Percentiles rank a stretch among this genome's conserved stretches.
Evolutionary conservation across 1,284 basidiomycete species (phyloP).

Genomic region (Irpex rosettiformis): DNA sequence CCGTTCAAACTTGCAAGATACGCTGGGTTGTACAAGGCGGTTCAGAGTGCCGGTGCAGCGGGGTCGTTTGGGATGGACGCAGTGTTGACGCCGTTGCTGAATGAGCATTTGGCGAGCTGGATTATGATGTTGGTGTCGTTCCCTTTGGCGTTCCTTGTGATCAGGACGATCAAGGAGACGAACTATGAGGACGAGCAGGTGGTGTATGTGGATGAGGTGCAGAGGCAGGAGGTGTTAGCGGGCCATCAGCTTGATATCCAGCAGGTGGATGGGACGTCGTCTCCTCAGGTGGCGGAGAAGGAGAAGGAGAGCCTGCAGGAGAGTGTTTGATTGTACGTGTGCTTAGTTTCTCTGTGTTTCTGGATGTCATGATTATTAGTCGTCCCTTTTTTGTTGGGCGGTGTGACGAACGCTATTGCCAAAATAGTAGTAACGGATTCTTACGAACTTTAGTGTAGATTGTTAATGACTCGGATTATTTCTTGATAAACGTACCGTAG

Average conservation of each 20-base stretch:
- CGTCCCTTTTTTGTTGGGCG: not conserved
- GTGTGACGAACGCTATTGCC: not conserved
- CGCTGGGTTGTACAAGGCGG: slow-evolving; percentile 38
- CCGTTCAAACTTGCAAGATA: slow-evolving; percentile 41
- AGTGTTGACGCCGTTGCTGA: slow-evolving; percentile 34
- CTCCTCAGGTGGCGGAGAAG: not conserved
- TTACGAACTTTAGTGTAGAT: not conserved
- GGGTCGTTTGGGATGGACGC: slow-evolving; percentile 49
- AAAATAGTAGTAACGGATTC: not conserved
- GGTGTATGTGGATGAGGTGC: slow-evolving; percentile 30
- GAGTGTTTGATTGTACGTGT: not conserved
- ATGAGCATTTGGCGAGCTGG: slow-evolving; percentile 38
- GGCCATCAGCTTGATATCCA: not conserved
- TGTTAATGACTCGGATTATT: not conserved
- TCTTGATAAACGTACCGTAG: not conserved
- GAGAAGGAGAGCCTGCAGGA: not conserved
- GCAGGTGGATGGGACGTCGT: not conserved
- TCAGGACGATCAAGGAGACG: slow-evolving; percentile 36
- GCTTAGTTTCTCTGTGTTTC: not conserved
- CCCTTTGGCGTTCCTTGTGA: slow-evolving; percentile 34
- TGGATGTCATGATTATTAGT: not conserved
- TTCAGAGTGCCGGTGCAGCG: slow-evolving; percentile 37
- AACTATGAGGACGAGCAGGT: slow-evolving; percentile 35
- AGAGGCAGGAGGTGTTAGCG: slow-evolving; percentile 20
- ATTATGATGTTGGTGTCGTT: slow-evolving; percentile 34